Conservation (phyloP, 2,329 filamentous ascomycete genomes). For the Hypoxylon sp. region DNA sequence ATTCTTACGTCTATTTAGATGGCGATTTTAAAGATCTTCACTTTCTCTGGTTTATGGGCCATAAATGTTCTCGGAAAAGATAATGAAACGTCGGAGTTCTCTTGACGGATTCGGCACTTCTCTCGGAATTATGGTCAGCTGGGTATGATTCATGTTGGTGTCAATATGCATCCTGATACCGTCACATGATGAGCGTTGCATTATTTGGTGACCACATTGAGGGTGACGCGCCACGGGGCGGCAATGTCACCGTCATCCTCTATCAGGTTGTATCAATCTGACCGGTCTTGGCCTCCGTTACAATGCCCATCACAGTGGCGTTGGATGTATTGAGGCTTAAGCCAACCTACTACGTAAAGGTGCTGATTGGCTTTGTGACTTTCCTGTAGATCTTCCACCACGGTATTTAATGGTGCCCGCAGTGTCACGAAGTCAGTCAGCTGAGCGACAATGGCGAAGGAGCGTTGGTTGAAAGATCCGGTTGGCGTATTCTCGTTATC, state of each 20-base stretch:
- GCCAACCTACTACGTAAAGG: not conserved
- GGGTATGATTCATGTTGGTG: not conserved
- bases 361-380: not conserved
- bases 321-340: not conserved
- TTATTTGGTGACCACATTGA: not conserved
- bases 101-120: not conserved
- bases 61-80: not conserved
- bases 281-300: not conserved
- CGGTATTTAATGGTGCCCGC: not conserved
- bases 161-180: not conserved
- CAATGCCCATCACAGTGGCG: not conserved
- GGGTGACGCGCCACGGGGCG: not conserved
- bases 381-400: not conserved
- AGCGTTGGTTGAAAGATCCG: not conserved
- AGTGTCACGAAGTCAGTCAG: not conserved
- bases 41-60: not conserved
- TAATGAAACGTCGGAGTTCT: not conserved
- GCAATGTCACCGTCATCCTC: not conserved
- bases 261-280: not conserved
- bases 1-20: not conserved
- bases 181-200: not conserved
- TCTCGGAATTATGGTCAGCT: not conserved
- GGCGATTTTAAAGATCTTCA: not conserved
- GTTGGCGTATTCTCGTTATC: not conserved
- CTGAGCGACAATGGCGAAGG: not conserved